Evolutionary conservation across 805 yeast genomes (phyloP), one percentile per base, ranked within the genome.

Genomic region (Lachancea meyersii): DNA sequence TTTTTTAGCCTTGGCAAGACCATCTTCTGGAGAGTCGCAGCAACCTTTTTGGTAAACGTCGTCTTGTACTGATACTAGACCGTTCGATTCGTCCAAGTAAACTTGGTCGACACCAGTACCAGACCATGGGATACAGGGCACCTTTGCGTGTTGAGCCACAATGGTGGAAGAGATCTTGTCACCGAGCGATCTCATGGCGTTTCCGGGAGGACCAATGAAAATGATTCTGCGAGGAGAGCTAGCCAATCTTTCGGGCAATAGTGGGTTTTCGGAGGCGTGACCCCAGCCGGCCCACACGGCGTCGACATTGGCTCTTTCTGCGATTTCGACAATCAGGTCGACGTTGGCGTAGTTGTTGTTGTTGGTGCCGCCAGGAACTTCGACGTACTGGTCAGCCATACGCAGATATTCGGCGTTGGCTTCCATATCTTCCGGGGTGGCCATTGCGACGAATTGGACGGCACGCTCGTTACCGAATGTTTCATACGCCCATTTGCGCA

Each of bases 221-320:
- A 93, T 75, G 57, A 94, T 84, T 59, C 77, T 85, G 65, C 87
- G 83, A 47, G 89, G 87, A 16, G 96, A 87, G n/a, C 82, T 82
- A 13, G 97, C 97, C 63, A 93, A 75, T 66, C 76, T 79, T 67
- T 93, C 98, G 22, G 99, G 99, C 52, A 93, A 77, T 36, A 71
- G 65, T 21, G 99, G 99, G 69, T 94, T 91, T 71, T 93, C 99
- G n/a, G 96, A 86, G 22, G 99, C 99, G 64, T 94, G 98, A 58
- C 99, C 99, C 99, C 99, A 93, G 58, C 99, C 99, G 27, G 99
- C 99, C 99, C 99, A 93, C 45, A 93, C 99, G 20, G 98, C 99
- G 64, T 93, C 95, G 44, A 86, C 97, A 52, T 86, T 79, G 34
- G 95, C 83, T 71, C 97, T 83, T 70, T 93, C 98, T 28, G 99